Evolutionary conservation across 352 stramenopile genomes (phyloP).

Genomic region (Pythium aquatile): DNA sequence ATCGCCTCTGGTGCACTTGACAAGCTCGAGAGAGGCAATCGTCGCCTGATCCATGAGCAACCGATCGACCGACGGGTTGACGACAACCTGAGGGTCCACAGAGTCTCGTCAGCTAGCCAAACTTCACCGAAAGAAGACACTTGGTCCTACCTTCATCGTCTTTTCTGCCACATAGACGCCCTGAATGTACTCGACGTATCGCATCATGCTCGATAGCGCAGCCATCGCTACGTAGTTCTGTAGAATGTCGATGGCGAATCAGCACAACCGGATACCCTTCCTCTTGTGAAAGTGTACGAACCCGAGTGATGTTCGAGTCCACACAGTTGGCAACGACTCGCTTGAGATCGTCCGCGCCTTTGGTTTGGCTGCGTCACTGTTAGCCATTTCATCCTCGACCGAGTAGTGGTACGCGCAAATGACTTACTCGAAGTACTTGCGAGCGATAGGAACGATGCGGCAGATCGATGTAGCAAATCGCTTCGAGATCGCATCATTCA

Average conservation of each 20-base stretch:
- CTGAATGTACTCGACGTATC: conserved; percentile 87
- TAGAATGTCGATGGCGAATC: background rate
- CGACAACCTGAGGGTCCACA: conserved; percentile 46
- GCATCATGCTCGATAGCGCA: conserved; percentile 74
- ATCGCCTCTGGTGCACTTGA: conserved; percentile 53
- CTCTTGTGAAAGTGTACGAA: conserved; percentile 16
- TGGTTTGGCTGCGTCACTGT: conserved; percentile 56
- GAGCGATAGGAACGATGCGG: conserved; percentile 61
- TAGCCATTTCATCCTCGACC: background rate
- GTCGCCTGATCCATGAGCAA: conserved; percentile 86
- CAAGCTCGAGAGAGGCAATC: conserved; percentile 66
- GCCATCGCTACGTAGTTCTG: conserved; percentile 87
- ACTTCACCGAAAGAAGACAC: background rate
- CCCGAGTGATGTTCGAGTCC: conserved; percentile 78
- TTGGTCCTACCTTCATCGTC: conserved; percentile 62
- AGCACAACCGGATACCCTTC: background rate
- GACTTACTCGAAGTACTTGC: conserved; percentile 80
- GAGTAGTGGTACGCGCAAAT: background rate
- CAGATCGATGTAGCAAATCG: conserved; percentile 51
- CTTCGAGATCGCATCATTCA: conserved; percentile 74
- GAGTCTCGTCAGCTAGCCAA: background rate
- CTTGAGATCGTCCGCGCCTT: conserved; percentile 82
- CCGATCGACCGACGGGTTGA: conserved; percentile 70
- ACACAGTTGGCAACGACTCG: conserved; percentile 79
- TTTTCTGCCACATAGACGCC: conserved; percentile 81